phyloP scores from a whole-genome alignment of 345 rosid species.

The Syzygium jambos region DNA sequence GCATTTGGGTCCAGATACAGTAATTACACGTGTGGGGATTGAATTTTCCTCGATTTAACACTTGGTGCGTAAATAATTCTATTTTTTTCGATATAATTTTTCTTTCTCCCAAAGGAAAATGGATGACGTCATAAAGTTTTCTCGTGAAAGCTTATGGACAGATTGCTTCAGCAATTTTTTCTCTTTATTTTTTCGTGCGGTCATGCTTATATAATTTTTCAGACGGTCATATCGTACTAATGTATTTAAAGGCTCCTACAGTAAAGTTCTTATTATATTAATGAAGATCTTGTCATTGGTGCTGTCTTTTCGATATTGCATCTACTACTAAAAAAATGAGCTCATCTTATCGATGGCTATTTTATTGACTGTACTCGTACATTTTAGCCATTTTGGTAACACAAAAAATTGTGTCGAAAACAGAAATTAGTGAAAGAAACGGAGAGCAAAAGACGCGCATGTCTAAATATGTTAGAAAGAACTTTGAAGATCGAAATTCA shows the following conservation, averaged over 20 bases:
- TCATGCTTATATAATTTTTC: neutral
- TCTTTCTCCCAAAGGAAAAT: neutral
- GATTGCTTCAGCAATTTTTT: neutral
- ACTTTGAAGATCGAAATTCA: neutral
- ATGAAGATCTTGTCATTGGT: neutral
- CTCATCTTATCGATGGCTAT: neutral
- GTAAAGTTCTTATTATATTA: neutral
- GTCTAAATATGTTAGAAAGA: neutral
- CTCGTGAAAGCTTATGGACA: neutral
- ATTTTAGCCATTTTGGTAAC: neutral
- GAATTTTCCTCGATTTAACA: neutral
- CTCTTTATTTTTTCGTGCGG: neutral
- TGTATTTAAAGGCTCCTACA: neutral
- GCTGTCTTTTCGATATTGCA: neutral
- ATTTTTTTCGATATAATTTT: neutral
- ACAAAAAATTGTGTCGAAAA: neutral
- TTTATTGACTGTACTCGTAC: neutral
- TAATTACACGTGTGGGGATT: neutral
- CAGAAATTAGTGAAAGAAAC: too few species aligned
- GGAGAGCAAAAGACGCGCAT: neutral
- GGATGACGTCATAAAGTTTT: neutral
- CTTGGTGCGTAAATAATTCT: neutral
- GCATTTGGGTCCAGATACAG: slow-evolving; percentile 24
- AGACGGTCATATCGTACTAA: neutral
- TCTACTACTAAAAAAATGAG: neutral